Conservation (phyloP, 495 filamentous ascomycete species). For the Parmelia sp. region DNA sequence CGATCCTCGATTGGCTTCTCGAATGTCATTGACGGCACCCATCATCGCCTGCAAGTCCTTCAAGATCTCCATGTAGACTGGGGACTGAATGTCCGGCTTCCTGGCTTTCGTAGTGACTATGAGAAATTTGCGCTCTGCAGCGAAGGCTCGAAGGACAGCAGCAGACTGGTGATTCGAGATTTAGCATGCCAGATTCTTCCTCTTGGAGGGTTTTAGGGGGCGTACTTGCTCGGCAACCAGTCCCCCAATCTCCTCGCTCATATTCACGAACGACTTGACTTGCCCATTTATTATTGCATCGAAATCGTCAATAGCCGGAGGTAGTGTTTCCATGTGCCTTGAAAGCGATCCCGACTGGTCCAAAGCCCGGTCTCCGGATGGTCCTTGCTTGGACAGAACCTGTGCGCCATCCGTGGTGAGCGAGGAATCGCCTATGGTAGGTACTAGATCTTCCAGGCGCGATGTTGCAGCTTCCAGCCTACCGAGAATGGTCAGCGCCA, state of each 20-base stretch:
- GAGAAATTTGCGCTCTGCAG: conserved; percentile 79
- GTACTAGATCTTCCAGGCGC: conserved; percentile 90
- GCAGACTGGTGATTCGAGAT: conserved; percentile 42
- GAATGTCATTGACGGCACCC: conserved; percentile 65
- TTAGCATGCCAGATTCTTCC: conserved; percentile 5
- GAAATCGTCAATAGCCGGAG: conserved; percentile 75
- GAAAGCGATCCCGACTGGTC: conserved; percentile 33
- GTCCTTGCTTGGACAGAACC: conserved; percentile 27
- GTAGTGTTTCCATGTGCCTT: conserved; percentile 54
- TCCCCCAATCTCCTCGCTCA: conserved; percentile 70
- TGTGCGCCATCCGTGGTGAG: conserved; percentile 37
- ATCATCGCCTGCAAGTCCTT: conserved; percentile 76
- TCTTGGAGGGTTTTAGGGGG: not conserved
- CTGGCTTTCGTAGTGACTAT: conserved; percentile 83
- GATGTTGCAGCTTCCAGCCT: conserved; percentile 98
- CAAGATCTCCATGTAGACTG: conserved; percentile 64
- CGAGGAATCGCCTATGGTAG: conserved; percentile 56
- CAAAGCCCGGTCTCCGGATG: conserved; percentile 32
- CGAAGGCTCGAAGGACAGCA: conserved; percentile 61
- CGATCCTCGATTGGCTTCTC: conserved; percentile 67
- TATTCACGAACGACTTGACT: conserved; percentile 68
- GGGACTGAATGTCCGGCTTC: conserved; percentile 70
- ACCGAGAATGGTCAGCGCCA: conserved; percentile 38
- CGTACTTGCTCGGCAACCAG: conserved; percentile 74
- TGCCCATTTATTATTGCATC: conserved; percentile 70